These are phyloP conservation scores for Capronia epimyces DNA, from an alignment of 2,329 filamentous ascomycete genomes.

Conservation along the genomic window DNA sequence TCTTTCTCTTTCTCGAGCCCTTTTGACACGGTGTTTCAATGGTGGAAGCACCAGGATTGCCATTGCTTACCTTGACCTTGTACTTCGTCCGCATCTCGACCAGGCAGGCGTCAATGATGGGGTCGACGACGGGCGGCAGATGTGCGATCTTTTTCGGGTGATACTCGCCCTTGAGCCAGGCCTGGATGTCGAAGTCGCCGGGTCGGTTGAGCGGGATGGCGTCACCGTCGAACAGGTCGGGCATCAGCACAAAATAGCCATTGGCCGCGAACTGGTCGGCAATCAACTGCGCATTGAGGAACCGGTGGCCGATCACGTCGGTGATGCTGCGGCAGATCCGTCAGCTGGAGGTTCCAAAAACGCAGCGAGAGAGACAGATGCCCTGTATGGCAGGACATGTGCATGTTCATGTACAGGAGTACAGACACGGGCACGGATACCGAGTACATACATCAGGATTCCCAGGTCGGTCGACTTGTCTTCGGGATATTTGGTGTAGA, in stretches of 20 bases:
- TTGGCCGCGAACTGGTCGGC: conserved; percentile 70
- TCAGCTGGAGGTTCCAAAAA: too few relatives aligned
- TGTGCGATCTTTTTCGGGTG: conserved; percentile 33
- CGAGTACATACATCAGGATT: conserved; percentile 46
- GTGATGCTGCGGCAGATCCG: conserved; percentile 37
- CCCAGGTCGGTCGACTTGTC: conserved; percentile 50
- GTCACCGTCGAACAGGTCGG: conserved; percentile 65
- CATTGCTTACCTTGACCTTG: conserved; percentile 28
- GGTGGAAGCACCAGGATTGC: too few relatives aligned
- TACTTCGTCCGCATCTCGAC: conserved; percentile 34
- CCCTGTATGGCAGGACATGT: too few relatives aligned
- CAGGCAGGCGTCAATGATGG: conserved; percentile 47
- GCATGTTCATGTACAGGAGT: too few relatives aligned
- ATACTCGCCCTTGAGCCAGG: conserved; percentile 43
- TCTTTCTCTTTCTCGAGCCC: not conserved
- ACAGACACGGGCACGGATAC: not conserved
- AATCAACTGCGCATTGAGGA: conserved; percentile 57
- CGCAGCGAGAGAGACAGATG: too few relatives aligned
- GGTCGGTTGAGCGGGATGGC: conserved; percentile 51
- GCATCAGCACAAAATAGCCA: conserved; percentile 63
- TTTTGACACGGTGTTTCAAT: too few relatives aligned
- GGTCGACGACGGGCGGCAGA: conserved; percentile 45
- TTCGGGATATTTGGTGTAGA: conserved; percentile 53
- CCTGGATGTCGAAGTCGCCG: conserved; percentile 45
- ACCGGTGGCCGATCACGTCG: conserved; percentile 55